These are phyloP conservation scores for Paecilomyces variotii DNA, from an alignment of 2,329 filamentous ascomycete genomes.

Conservation along the genomic window DNA sequence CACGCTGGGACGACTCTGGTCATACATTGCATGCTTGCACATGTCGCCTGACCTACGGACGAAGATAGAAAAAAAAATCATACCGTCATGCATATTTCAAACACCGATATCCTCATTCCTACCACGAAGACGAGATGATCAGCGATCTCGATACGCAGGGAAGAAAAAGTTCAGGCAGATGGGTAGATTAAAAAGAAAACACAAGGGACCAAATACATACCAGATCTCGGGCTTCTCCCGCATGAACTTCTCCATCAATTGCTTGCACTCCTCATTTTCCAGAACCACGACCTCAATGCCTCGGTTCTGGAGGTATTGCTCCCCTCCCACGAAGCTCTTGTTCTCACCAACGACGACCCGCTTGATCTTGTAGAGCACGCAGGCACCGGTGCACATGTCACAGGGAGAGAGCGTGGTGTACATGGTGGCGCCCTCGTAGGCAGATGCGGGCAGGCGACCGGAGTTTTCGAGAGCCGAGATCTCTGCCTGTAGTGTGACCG, in stretches of 20 bases:
- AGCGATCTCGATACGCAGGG: conserved; percentile 6
- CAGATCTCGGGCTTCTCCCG: conserved; percentile 63
- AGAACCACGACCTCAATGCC: conserved; percentile 68
- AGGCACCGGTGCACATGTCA: conserved; percentile 75
- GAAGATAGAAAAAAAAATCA: background rate
- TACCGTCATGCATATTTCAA: conserved; percentile 19
- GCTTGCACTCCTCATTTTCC: conserved; percentile 56
- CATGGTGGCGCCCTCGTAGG: conserved; percentile 68
- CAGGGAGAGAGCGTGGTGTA: conserved; percentile 74
- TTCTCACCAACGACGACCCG: conserved; percentile 74
- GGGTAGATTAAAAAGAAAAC: conserved; percentile 4
- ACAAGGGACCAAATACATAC: conserved; percentile 35
- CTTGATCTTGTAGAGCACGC: conserved; percentile 65
- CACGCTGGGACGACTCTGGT: background rate
- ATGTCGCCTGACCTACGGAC: background rate
- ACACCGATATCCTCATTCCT: conserved; percentile 55
- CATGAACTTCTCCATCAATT: conserved; percentile 65
- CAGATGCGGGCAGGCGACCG: conserved; percentile 60
- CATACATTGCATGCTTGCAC: background rate
- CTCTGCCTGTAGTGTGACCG: conserved; percentile 50
- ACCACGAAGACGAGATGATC: conserved; percentile 6
- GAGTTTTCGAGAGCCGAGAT: conserved; percentile 69
- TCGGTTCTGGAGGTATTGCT: conserved; percentile 58
- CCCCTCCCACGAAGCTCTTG: conserved; percentile 64
- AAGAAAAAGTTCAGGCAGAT: background rate